phyloP scores from a whole-genome alignment of 2,329 filamentous ascomycete species.

The Sporothrix variecibatus region DNA sequence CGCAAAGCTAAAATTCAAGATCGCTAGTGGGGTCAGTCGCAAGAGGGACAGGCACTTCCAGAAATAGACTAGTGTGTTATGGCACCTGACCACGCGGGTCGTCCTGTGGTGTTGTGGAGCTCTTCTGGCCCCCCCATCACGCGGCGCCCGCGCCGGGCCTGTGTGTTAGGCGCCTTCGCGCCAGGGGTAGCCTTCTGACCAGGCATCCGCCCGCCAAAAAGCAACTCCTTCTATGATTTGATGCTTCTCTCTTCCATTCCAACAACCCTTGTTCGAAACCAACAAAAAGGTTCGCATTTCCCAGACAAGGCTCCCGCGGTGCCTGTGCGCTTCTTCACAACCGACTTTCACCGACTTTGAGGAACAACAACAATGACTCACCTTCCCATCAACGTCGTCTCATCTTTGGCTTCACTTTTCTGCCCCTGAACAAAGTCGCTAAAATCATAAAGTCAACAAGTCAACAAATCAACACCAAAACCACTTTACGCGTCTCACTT shows the following conservation, averaged over 20 bases:
- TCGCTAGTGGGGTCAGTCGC: slow-evolving; percentile 1
- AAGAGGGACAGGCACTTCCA: slow-evolving; percentile 4
- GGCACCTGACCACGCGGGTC: slow-evolving; percentile 6
- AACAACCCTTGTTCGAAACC: not conserved
- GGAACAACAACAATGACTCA: slow-evolving; percentile 3
- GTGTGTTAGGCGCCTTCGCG: not conserved
- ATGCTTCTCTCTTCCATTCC: not conserved
- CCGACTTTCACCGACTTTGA: not conserved
- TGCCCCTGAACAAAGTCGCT: not conserved
- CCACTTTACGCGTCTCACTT: slow-evolving; percentile 5
- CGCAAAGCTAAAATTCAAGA: slow-evolving; percentile 14
- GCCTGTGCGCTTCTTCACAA: slow-evolving; percentile 5
- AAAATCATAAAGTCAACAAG: not conserved
- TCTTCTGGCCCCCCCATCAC: slow-evolving; percentile 18
- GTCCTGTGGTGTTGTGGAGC: not conserved
- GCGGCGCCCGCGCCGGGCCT: slow-evolving; percentile 21
- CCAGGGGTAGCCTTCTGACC: slow-evolving; percentile 18
- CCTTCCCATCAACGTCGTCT: not conserved
- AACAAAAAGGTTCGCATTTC: not conserved
- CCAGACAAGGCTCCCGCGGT: slow-evolving; percentile 1
- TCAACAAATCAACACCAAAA: not conserved
- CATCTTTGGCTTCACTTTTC: not conserved
- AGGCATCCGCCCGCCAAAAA: slow-evolving; percentile 13
- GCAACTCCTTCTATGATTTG: not conserved
- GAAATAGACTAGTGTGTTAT: not conserved